Evolutionary conservation across 2,329 filamentous ascomycete genomes (phyloP).

Genomic region (Aspergillus tanneri): DNA sequence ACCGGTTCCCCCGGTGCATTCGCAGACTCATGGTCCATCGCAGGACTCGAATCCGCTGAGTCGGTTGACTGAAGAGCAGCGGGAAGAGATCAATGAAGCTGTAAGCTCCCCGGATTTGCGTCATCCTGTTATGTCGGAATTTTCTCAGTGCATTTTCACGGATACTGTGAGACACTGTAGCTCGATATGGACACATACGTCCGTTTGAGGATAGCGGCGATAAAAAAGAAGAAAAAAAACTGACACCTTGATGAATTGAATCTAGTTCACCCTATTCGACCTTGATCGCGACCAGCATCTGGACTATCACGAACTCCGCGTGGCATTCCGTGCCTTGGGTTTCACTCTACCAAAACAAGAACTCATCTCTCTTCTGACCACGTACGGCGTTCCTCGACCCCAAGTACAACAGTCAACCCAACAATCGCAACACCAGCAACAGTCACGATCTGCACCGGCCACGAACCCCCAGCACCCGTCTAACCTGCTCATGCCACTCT

Average conservation of each 20-base stretch:
- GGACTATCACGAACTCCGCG: constrained; percentile 97
- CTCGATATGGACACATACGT: too few species aligned
- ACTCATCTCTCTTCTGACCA: constrained; percentile 75
- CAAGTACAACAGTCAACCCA: constrained; percentile 47
- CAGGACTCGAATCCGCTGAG: constrained; percentile 52
- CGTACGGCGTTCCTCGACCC: constrained; percentile 72
- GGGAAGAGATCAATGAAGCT: constrained; percentile 90
- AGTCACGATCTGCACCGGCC: constrained; percentile 37
- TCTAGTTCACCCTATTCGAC: constrained; percentile 89
- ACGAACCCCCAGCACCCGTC: constrained; percentile 58
- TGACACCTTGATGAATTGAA: constrained; percentile 1
- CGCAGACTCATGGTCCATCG: constrained; percentile 44
- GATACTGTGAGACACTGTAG: too few species aligned
- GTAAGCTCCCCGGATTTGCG: constrained; percentile 59
- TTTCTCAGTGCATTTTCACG: too few species aligned
- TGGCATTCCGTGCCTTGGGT: constrained; percentile 90
- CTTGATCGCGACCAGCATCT: constrained; percentile 91
- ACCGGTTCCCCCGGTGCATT: constrained; percentile 39
- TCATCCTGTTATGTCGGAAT: too few species aligned
- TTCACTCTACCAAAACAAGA: constrained; percentile 88
- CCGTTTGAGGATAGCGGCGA: too few species aligned
- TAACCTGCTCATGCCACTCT: constrained; percentile 70
- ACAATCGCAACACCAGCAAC: constrained; percentile 35
- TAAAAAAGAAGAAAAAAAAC: constrained; percentile 2
- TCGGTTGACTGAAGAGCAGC: constrained; percentile 77